Evolutionary conservation across 2,329 filamentous ascomycete genomes (phyloP).

Genomic region (Colletotrichum sp.): DNA sequence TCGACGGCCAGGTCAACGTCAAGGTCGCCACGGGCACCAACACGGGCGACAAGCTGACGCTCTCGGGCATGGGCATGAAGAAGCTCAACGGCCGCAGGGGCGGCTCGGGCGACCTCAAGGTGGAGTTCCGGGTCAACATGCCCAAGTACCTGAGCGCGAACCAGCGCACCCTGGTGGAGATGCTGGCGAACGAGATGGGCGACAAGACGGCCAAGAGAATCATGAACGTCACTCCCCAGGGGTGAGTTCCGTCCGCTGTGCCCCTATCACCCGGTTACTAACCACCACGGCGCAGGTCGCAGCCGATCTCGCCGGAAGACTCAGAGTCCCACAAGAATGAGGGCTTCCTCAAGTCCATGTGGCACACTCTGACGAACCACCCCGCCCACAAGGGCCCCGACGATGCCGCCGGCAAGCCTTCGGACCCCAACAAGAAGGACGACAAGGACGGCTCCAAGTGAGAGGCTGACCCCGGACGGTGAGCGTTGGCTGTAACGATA

Average conservation of each 20-base stretch:
- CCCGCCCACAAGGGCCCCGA: slow-evolving; percentile 52
- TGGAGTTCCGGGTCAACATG: slow-evolving; percentile 95
- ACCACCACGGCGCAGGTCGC: slow-evolving; percentile 6
- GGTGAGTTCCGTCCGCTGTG: slow-evolving; percentile 43
- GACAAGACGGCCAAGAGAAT: slow-evolving; percentile 91
- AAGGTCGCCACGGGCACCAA: slow-evolving; percentile 90
- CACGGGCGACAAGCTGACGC: slow-evolving; percentile 89
- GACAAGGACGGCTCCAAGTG: slow-evolving; percentile 33
- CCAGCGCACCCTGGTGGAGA: slow-evolving; percentile 91
- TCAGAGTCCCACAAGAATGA: slow-evolving; percentile 74
- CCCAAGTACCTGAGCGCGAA: slow-evolving; percentile 92
- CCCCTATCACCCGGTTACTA: slow-evolving; percentile 11
- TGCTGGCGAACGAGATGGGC: slow-evolving; percentile 94
- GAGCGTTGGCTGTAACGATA: slow-evolving; percentile 25
- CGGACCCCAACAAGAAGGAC: slow-evolving; percentile 27
- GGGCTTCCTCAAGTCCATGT: slow-evolving; percentile 90
- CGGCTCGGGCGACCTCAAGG: slow-evolving; percentile 80
- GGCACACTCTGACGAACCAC: slow-evolving; percentile 90
- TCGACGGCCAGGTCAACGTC: slow-evolving; percentile 89
- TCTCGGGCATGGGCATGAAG: slow-evolving; percentile 94
- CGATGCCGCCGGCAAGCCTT: slow-evolving; percentile 26
- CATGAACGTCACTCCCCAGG: slow-evolving; percentile 75
- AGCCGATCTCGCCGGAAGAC: slow-evolving; percentile 26
- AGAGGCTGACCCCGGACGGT: slow-evolving; percentile 33
- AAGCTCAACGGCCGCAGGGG: slow-evolving; percentile 73